These are phyloP conservation scores for Rhododendron vialii DNA, from an alignment of 148 eudicot genomes.

Conservation along the genomic window DNA sequence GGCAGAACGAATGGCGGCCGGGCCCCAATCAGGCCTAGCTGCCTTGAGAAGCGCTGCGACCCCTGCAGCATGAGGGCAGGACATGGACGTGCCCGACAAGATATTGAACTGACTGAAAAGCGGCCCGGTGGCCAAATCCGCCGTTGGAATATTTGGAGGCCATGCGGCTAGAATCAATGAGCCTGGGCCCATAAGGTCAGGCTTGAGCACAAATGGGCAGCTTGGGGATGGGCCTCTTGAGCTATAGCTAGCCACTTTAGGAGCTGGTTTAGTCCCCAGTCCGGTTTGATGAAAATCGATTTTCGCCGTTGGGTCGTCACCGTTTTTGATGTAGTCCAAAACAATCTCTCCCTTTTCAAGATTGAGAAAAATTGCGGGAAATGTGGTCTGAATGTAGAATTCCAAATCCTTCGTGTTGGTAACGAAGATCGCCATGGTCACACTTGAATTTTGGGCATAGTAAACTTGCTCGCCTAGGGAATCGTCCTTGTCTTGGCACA, in stretches of 20 bases:
- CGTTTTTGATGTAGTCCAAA: constrained; percentile 10
- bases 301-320: constrained; percentile 12
- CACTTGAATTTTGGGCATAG: neutral
- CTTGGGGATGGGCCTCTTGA: neutral
- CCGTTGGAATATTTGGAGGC: no score
- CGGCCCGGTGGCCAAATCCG: no score
- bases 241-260: constrained; percentile 16
- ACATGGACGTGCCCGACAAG: no score
- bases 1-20: no score
- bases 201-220: constrained; percentile 22
- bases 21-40: no score
- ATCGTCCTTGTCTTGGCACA: no score
- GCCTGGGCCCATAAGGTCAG: constrained; percentile 26
- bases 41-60: no score
- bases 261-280: constrained; percentile 11
- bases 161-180: neutral
- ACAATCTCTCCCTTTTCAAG: constrained; percentile 2
- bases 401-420: neutral
- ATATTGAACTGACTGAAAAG: no score
- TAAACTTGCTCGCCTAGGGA: no score
- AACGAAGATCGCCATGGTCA: constrained; percentile 17
- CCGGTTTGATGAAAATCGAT: constrained; percentile 12
- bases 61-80: no score
- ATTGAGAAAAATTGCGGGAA: neutral
- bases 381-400: neutral